Percentiles rank a stretch among this genome's conserved stretches.
These are phyloP conservation scores for Pichia sp. DNA, from an alignment of 1,139 yeast species.

Conservation along the genomic window DNA sequence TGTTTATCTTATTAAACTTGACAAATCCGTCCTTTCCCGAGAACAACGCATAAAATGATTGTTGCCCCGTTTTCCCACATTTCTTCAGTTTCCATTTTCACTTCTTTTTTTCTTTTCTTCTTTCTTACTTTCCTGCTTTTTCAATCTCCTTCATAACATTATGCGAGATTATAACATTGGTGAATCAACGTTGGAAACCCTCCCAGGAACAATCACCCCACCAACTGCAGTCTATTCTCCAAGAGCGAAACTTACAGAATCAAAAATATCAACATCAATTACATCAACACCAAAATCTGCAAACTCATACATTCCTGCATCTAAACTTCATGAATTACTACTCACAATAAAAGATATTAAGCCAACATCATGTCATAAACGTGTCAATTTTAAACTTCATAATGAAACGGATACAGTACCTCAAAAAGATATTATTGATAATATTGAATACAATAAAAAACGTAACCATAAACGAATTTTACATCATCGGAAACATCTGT, in stretches of 20 bases:
- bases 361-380: too few species aligned
- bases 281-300: slow-evolving; percentile 23
- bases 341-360: too few species aligned
- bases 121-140: not conserved
- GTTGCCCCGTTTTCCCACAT: not conserved
- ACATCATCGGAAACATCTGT: too few species aligned
- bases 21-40: slow-evolving; percentile 3
- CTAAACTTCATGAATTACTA: too few species aligned
- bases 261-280: slow-evolving; percentile 13
- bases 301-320: too few species aligned
- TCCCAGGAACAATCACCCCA: slow-evolving; percentile 27
- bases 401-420: too few species aligned
- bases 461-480: too few species aligned
- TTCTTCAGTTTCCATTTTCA: not conserved
- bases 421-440: too few species aligned
- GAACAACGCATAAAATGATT: not conserved
- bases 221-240: slow-evolving; percentile 22
- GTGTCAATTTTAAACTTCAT: too few species aligned
- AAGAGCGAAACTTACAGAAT: slow-evolving; percentile 14
- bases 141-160: not conserved
- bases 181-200: slow-evolving; percentile 28
- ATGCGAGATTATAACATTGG: slow-evolving; percentile 32
- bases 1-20: slow-evolving; percentile 74
- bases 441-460: too few species aligned
- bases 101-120: not conserved